Evolutionary conservation across 2,329 filamentous ascomycete species (phyloP).

Genomic region (Thermothelomyces thermophilus): DNA sequence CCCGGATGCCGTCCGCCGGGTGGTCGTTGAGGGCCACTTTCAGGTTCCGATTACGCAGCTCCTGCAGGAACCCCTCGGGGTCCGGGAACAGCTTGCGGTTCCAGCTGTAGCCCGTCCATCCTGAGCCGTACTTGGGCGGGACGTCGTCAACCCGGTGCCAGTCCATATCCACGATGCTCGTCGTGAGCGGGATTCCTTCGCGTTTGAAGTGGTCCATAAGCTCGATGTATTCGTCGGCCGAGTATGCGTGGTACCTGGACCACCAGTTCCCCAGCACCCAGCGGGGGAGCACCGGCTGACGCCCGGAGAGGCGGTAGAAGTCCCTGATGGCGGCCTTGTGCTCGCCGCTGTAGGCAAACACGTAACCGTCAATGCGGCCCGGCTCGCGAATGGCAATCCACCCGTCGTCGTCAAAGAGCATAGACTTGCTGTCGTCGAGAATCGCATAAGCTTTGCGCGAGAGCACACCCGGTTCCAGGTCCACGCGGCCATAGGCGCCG

Average conservation of each 20-base stretch:
- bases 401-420: conserved; percentile 23
- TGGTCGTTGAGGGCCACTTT: conserved; percentile 56
- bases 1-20: conserved; percentile 51
- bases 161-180: conserved; percentile 60
- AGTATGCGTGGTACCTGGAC: conserved; percentile 56
- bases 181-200: conserved; percentile 48
- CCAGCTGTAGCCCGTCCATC: conserved; percentile 59
- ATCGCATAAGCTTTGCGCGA: conserved; percentile 23
- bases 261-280: conserved; percentile 59
- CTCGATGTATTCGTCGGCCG: conserved; percentile 46
- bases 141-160: conserved; percentile 51
- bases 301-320: conserved; percentile 30
- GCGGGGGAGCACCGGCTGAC: conserved; percentile 30
- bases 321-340: conserved; percentile 26
- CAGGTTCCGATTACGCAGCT: conserved; percentile 46
- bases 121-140: conserved; percentile 33
- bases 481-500: conserved; percentile 25
- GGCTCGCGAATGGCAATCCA: conserved; percentile 22
- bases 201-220: conserved; percentile 51
- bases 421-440: conserved; percentile 26
- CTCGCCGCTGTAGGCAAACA: conserved; percentile 24
- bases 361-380: conserved; percentile 24
- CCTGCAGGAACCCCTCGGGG: conserved; percentile 43
- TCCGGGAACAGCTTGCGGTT: conserved; percentile 52
- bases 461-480: conserved; percentile 26